phyloP scores from a whole-genome alignment of 2,329 filamentous ascomycete genomes.

The Alternaria arborescens region DNA sequence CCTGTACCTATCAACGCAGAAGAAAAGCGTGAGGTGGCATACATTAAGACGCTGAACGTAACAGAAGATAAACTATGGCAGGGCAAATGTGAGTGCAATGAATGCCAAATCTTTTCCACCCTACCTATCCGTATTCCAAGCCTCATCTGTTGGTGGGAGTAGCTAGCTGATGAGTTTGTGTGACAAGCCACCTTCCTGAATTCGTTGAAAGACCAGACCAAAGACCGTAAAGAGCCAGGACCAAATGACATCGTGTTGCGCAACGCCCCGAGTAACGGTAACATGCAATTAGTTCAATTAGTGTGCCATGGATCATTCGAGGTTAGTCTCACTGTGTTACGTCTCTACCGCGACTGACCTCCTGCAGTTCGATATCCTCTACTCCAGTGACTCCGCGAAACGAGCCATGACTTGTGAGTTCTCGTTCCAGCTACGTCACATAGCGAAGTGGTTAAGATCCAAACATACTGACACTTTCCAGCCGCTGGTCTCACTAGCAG shows the following conservation, averaged over 20 bases:
- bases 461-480: conserved; percentile 22
- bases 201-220: conserved; percentile 68
- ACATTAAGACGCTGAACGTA: conserved; percentile 71
- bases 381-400: conserved; percentile 77
- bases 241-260: conserved; percentile 54
- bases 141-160: background rate
- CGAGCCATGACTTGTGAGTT: conserved; percentile 60
- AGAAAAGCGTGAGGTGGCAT: conserved; percentile 70
- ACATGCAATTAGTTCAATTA: conserved; percentile 87
- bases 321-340: conserved; percentile 41
- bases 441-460: background rate
- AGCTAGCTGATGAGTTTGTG: conserved; percentile 35
- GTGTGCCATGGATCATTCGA: conserved; percentile 86
- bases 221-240: conserved; percentile 19
- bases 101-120: background rate
- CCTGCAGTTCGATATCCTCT: conserved; percentile 82
- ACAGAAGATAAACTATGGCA: conserved; percentile 79
- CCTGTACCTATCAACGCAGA: conserved; percentile 66
- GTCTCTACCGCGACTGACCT: conserved; percentile 5
- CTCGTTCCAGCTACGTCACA: background rate
- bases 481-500: conserved; percentile 71
- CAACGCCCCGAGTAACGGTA: conserved; percentile 75
- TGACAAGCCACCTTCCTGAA: conserved; percentile 66
- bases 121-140: too few relatives aligned
- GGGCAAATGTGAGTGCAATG: conserved; percentile 65